Evolutionary conservation across 139 green algal genomes (phyloP), one percentile per base, ranked within the genome.

Genomic region (Choricystis sp.): DNA sequence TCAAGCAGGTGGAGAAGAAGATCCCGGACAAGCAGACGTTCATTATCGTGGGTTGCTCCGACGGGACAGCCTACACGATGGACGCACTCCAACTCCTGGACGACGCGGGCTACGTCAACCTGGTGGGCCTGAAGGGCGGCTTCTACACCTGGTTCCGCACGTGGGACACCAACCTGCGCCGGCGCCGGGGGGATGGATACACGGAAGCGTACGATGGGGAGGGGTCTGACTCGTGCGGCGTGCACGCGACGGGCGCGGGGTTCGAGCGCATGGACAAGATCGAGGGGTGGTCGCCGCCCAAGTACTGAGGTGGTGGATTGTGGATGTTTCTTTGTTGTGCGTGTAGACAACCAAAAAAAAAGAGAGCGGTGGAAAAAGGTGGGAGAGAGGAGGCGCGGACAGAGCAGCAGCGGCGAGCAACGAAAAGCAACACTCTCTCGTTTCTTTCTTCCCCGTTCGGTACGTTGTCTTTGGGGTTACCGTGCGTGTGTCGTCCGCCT

Each of bases 11-110:
- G 0, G 29, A 87, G 80, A 86, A 83, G 67, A 62, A 60, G 21
- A 85, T 91, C 70, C 84, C 85, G 27, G 72, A 91, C 67, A 86
- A 82, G 75, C 66, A 87, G 24, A 63, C 70, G n/a, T 79, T 78
- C 68, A 67, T 93, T 26, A 62, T 93, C 25, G 64, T 94, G 1
- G 81, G 31, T 26, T 91, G 85, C 79, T 86, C 77, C 66, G 74
- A 94, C 69, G 86, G 86, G 49, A 67, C 52, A 28, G 49, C 69
- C n/a, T 89, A 90, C 74, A 74, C 74, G n/a, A 79, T 94, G 5
- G 86, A 94, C 25, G 86, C 79, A 0, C 74, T 94, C 5, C 71
- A 81, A 61, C 64, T 67, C 14, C 71, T 94, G 60, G 86, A 94
- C 40, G 86, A 88, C 67, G 86, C 79, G 0, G 86, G 86, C 21